These are phyloP conservation scores for Cutaneotrichosporon cutaneum DNA, from an alignment of 1,284 basidiomycete species.

Conservation along the genomic window DNA sequence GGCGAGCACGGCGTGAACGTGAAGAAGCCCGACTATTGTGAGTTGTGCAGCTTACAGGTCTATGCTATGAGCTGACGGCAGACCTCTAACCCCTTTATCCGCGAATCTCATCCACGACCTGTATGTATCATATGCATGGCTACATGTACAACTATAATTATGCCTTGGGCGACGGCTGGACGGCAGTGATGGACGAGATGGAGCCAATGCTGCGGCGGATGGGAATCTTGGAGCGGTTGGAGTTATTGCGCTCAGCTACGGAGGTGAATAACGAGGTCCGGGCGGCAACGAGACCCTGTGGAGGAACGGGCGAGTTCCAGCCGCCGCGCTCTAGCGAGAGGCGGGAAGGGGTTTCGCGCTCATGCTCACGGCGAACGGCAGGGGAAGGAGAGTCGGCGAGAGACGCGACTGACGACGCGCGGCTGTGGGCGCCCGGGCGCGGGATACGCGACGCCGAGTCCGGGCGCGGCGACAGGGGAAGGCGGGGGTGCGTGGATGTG, in stretches of 20 bases:
- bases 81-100: slow-evolving; percentile 9
- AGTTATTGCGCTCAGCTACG: background rate
- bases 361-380: background rate
- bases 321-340: background rate
- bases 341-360: background rate
- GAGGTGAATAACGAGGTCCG: slow-evolving; percentile 2
- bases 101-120: background rate
- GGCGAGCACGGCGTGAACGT: slow-evolving; percentile 93
- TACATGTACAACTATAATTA: slow-evolving; percentile 14
- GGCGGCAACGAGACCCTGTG: slow-evolving; percentile 7
- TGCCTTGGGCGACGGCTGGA: background rate
- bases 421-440: slow-evolving; percentile 1
- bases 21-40: slow-evolving; percentile 77
- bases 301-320: background rate
- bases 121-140: slow-evolving; percentile 15
- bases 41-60: slow-evolving; percentile 19
- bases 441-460: slow-evolving; percentile 3
- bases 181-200: slow-evolving; percentile 3
- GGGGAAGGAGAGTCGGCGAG: background rate
- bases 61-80: background rate
- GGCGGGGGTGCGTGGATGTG: background rate
- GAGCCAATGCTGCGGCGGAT: slow-evolving; percentile 2
- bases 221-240: slow-evolving; percentile 1
- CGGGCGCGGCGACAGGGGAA: background rate
- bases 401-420: background rate